Conservation (phyloP, 805 yeast genomes). For the Lachancea sp. region DNA sequence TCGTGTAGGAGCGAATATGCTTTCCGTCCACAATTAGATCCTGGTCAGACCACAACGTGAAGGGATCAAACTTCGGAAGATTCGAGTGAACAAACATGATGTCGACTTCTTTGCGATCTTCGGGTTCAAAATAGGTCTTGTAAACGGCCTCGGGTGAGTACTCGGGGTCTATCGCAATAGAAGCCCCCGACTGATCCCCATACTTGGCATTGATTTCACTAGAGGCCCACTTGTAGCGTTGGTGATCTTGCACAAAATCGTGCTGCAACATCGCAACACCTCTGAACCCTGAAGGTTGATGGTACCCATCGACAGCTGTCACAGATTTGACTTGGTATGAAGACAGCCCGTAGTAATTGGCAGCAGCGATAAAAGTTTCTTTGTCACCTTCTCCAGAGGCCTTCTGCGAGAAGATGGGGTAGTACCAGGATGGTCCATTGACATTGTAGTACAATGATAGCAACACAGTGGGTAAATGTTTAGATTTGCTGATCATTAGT, state of each 20-base stretch:
- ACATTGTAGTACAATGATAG: conserved; percentile 60
- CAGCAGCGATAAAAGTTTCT: conserved; percentile 69
- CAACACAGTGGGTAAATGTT: conserved; percentile 52
- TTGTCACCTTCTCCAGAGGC: conserved; percentile 77
- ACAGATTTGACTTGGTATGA: conserved; percentile 46
- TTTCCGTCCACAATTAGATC: conserved; percentile 18
- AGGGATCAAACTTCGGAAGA: conserved; percentile 35
- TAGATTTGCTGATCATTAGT: conserved; percentile 51
- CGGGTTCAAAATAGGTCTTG: conserved; percentile 15
- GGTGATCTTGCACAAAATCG: conserved; percentile 45
- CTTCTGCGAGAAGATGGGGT: conserved; percentile 64
- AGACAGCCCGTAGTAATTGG: conserved; percentile 42
- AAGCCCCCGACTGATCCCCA: neutral
- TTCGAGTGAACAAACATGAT: conserved; percentile 37
- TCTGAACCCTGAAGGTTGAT: conserved; percentile 25
- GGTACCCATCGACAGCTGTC: conserved; percentile 36
- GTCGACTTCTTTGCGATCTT: conserved; percentile 12
- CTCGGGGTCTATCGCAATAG: conserved; percentile 9
- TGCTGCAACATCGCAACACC: conserved; percentile 42
- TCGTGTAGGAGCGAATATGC: conserved; percentile 23
- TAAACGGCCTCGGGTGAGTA: conserved; percentile 18
- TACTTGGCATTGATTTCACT: conserved; percentile 9
- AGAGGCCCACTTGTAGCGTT: conserved; percentile 14
- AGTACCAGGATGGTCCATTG: conserved; percentile 60
- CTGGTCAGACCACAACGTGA: conserved; percentile 16